Conservation (phyloP, 192 early-diverging fungal species). For the Chytriomyces sp. region DNA sequence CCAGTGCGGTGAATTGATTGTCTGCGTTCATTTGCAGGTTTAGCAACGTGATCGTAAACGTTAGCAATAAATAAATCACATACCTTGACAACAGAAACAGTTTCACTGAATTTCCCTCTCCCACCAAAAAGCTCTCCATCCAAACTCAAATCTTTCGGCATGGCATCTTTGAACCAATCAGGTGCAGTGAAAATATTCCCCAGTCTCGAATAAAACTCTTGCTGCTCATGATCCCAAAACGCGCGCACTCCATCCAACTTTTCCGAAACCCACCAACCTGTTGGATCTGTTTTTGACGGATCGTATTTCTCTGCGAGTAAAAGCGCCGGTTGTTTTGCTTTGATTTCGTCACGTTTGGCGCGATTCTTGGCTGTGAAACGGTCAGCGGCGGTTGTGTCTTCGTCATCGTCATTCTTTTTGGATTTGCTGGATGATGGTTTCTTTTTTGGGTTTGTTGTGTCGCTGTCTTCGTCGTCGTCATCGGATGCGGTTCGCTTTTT, state of each 20-base stretch:
- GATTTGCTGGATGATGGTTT: background rate
- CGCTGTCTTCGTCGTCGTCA: constrained; percentile 9
- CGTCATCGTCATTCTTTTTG: constrained; percentile 32
- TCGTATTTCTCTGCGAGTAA: constrained; percentile 41
- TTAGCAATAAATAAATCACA: constrained; percentile 40
- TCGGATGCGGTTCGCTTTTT: constrained; percentile 3
- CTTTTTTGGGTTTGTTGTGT: background rate
- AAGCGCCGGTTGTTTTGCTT: constrained; percentile 21
- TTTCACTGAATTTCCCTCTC: constrained; percentile 65
- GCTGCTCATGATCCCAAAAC: constrained; percentile 58
- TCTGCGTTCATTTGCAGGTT: constrained; percentile 10
- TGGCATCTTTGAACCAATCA: constrained; percentile 50
- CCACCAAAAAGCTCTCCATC: constrained; percentile 78
- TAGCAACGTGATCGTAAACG: background rate
- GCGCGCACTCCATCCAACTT: constrained; percentile 76
- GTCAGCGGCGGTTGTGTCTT: constrained; percentile 26
- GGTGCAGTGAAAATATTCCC: constrained; percentile 67
- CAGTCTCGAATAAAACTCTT: constrained; percentile 57
- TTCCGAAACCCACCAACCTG: constrained; percentile 75
- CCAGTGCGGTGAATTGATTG: constrained; percentile 52
- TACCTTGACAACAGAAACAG: constrained; percentile 68
- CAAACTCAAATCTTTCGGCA: constrained; percentile 62
- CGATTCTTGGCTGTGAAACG: constrained; percentile 19
- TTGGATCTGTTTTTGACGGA: constrained; percentile 51
- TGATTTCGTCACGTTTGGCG: constrained; percentile 45